Conservation (phyloP, 768 basidiomycete genomes). For the Lactarius deliciosus region DNA sequence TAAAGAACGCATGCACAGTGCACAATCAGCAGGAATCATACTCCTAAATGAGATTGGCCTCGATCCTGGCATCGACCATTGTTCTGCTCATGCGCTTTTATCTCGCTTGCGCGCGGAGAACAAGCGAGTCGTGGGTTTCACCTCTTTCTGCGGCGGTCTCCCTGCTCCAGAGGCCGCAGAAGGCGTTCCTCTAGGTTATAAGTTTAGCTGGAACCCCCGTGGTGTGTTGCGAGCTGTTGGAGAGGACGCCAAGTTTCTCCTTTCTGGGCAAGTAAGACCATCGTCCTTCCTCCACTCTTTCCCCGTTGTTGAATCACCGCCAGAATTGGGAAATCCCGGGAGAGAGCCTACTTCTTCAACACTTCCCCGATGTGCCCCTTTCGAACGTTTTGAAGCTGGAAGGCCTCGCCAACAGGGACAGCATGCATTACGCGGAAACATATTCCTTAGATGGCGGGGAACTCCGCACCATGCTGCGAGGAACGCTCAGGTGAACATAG, state of each 20-base stretch:
- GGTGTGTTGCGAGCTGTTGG: slow-evolving; percentile 82
- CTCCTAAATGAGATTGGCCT: slow-evolving; percentile 89
- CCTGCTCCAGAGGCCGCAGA: slow-evolving; percentile 68
- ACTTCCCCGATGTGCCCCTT: slow-evolving; percentile 69
- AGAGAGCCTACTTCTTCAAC: slow-evolving; percentile 50
- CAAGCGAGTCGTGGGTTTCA: slow-evolving; percentile 67
- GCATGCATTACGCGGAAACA: slow-evolving; percentile 62
- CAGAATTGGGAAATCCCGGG: slow-evolving; percentile 53
- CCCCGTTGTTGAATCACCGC: neutral
- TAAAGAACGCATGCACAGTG: slow-evolving; percentile 42
- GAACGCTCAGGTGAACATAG: slow-evolving; percentile 68
- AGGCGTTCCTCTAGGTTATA: slow-evolving; percentile 77
- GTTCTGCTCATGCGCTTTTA: slow-evolving; percentile 76
- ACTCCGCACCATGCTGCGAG: slow-evolving; percentile 71
- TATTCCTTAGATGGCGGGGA: slow-evolving; percentile 54
- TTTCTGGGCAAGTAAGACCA: slow-evolving; percentile 49
- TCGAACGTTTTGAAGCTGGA: slow-evolving; percentile 65
- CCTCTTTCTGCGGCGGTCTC: slow-evolving; percentile 90
- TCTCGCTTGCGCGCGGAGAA: slow-evolving; percentile 48
- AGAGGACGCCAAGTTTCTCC: slow-evolving; percentile 67
- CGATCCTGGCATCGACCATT: slow-evolving; percentile 89
- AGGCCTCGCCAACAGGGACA: slow-evolving; percentile 85
- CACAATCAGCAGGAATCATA: slow-evolving; percentile 59
- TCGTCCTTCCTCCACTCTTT: neutral
- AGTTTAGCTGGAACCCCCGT: slow-evolving; percentile 90